Base-by-base conservation (phyloP, 345 rosid species). In the Clausena lansium region DNA sequence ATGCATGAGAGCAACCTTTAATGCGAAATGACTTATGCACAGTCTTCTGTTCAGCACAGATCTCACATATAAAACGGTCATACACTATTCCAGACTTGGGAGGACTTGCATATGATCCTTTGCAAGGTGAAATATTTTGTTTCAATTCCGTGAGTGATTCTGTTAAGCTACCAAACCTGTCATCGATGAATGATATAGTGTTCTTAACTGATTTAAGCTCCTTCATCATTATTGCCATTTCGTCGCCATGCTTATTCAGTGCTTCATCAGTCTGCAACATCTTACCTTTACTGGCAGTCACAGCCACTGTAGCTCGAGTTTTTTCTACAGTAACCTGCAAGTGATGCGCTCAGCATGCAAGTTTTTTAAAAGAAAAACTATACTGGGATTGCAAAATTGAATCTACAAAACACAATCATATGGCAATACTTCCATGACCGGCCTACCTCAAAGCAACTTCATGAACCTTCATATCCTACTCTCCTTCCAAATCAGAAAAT, bases 1-100 rank as follows among this genome's bases (percentile, higher is more conserved):
- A 90, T 20, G 81, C 71, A 24, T 90, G 91, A 33, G 71, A 19
- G 27, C 90, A 88, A 9, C 88, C 89, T 70, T 77, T 76, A 25
- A 83, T 33, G 10, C 32, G 9, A 71, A 90, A 86, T 4, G 66
- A 79, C 9, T 77, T 73, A 1, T 59, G 22, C 2, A 0, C 9
- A 9, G 41, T 27, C 72, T 47, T 87, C 11, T 73, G 4, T 22
- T 83, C 91, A 8, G 60, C 62, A 24, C 92, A 90, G 27, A 88
- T 83, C 57, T 79, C 84, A 24, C 89, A 90, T 9, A 80, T 2
- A 33, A 80, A 84, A 52, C 77, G 59, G 28, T 19, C 33, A 11
- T 47, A 83, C 7, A 52, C 57, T 19, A 52, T 50, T 68, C 25
- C 25, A 22, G 60, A 41, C 15, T 79, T 71, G 6, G 74, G 73